These are phyloP conservation scores for Salix dunnii DNA, from an alignment of 345 rosid genomes.

Conservation along the genomic window DNA sequence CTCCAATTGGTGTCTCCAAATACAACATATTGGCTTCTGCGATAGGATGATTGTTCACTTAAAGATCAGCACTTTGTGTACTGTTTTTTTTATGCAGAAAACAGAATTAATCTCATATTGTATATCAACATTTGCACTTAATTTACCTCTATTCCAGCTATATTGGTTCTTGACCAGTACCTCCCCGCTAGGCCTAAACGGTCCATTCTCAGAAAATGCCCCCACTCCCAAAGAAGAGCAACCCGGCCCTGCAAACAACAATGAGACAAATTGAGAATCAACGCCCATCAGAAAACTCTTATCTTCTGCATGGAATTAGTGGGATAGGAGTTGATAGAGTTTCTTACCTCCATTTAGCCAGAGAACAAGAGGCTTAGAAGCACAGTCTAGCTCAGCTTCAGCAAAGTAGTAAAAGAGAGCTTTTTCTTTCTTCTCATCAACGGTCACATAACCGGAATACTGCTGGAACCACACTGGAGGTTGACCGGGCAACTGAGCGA, in stretches of 20 bases:
- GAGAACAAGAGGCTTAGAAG: constrained; percentile 84
- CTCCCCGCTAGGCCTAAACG: constrained; percentile 88
- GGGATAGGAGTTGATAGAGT: neutral
- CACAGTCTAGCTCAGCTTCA: constrained; percentile 75
- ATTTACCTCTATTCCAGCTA: constrained; percentile 92
- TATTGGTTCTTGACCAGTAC: constrained; percentile 62
- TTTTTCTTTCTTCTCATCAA: constrained; percentile 61
- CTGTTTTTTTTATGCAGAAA: neutral
- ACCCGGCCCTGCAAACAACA: constrained; percentile 65
- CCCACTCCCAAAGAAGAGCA: constrained; percentile 97
- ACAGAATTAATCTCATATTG: neutral
- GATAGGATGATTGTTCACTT: constrained; percentile 6
- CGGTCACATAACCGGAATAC: constrained; percentile 82
- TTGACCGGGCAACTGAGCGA: constrained; percentile 74
- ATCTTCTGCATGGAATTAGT: neutral
- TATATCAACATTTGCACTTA: neutral
- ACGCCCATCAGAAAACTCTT: neutral
- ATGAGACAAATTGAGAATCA: neutral
- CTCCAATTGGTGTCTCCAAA: constrained; percentile 90
- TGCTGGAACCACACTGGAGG: constrained; percentile 72
- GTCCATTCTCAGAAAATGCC: constrained; percentile 95
- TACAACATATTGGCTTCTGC: constrained; percentile 94
- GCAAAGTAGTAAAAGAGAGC: constrained; percentile 94
- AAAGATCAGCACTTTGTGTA: constrained; percentile 14
- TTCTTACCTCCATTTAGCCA: constrained; percentile 96